A percentile compares a stretch with the other conserved stretches of the same genome.
Evolutionary conservation across 768 basidiomycete species (phyloP).

Genomic region (Mycena olivaceomarginata): DNA sequence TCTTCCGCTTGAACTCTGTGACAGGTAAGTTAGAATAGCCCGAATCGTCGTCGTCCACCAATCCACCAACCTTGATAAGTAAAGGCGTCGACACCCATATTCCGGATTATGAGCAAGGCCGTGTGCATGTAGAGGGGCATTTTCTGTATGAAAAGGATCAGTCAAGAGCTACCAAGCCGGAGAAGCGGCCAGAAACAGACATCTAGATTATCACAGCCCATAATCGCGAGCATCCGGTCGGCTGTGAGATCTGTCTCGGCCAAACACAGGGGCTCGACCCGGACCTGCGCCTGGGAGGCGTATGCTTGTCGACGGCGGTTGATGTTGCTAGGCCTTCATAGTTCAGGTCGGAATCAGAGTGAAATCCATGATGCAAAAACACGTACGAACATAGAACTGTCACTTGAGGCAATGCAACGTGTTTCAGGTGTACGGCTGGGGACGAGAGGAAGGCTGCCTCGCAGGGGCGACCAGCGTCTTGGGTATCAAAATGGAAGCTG

Average conservation of each 20-base stretch:
- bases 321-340: conserved; percentile 38
- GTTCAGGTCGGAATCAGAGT: background rate
- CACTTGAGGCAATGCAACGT: conserved; percentile 26
- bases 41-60: too few relatives aligned
- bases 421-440: background rate
- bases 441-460: conserved; percentile 40
- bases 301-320: conserved; percentile 37
- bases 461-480: conserved; percentile 38
- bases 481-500: conserved; percentile 40
- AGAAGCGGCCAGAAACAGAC: conserved; percentile 8
- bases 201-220: conserved; percentile 58
- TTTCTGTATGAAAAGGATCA: conserved; percentile 21
- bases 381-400: conserved; percentile 42
- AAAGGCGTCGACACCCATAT: conserved; percentile 15
- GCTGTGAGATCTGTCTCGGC: conserved; percentile 68
- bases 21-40: background rate
- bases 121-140: conserved; percentile 46
- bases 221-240: conserved; percentile 70
- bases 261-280: conserved; percentile 64
- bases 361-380: too few relatives aligned
- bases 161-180: background rate
- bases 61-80: background rate
- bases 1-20: conserved; percentile 57
- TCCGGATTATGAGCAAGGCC: conserved; percentile 32
- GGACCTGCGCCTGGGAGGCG: conserved; percentile 48